Evolutionary conservation across 441 rosid species (phyloP).

Genomic region (Eruca vesicaria): DNA sequence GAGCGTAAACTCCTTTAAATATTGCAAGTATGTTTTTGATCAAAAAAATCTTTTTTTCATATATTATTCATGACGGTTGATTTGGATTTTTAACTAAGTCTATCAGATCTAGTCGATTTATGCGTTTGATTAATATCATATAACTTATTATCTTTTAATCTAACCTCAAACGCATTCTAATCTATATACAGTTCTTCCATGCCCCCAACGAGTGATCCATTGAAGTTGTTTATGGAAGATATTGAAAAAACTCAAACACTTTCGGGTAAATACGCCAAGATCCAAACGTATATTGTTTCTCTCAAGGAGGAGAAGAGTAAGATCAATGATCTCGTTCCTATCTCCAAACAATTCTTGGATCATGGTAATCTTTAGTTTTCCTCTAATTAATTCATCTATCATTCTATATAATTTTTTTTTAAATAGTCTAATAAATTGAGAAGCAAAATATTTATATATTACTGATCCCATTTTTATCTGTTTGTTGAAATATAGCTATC

Average conservation of each 20-base stretch:
- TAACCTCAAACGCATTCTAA: not conserved
- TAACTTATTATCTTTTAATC: not conserved
- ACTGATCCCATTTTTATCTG: not conserved
- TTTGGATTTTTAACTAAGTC: not conserved
- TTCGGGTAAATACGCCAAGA: not conserved
- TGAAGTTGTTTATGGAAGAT: not conserved
- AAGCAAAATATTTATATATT: not conserved
- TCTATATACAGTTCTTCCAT: not conserved
- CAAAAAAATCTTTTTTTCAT: too few species aligned
- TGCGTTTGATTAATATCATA: not conserved
- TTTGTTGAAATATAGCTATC: conserved; percentile 10
- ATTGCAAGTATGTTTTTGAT: too few species aligned
- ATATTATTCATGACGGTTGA: too few species aligned
- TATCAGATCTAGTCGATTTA: not conserved
- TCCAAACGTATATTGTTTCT: not conserved
- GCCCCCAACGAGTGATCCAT: not conserved
- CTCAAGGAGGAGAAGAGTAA: not conserved
- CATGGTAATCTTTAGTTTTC: not conserved
- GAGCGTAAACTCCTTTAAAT: too few species aligned
- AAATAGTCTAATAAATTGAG: not conserved
- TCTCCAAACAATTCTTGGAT: not conserved
- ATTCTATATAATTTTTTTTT: not conserved
- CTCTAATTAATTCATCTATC: not conserved
- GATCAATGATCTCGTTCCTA: conserved; percentile 9
- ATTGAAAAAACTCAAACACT: not conserved